These are phyloP conservation scores for Apiotrichum mycotoxinovorans DNA, from an alignment of 1,284 basidiomycete species.

Conservation along the genomic window DNA sequence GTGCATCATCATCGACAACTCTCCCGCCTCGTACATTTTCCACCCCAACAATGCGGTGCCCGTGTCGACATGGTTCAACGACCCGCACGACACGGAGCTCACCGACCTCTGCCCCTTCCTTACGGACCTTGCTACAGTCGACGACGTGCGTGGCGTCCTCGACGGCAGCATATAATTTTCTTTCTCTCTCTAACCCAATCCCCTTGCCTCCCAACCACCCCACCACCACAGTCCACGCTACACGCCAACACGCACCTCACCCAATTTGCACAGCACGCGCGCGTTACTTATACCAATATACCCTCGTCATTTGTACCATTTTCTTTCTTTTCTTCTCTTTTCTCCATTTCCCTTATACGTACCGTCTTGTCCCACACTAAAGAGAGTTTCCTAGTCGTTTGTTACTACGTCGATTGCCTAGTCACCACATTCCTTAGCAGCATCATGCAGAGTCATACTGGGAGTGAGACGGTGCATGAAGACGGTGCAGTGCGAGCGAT, in stretches of 20 bases:
- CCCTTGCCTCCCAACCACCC: background rate
- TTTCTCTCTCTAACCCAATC: background rate
- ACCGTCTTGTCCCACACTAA: background rate
- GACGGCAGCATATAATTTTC: slow-evolving; percentile 53
- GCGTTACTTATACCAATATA: background rate
- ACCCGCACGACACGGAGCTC: slow-evolving; percentile 94
- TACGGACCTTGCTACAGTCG: slow-evolving; percentile 75
- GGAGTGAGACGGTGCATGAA: background rate
- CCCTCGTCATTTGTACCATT: slow-evolving; percentile 5
- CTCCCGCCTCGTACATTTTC: slow-evolving; percentile 98
- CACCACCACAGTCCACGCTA: background rate
- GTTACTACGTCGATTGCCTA: slow-evolving; percentile 1
- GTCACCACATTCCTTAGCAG: slow-evolving; percentile 2
- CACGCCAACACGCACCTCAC: background rate
- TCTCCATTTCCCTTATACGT: background rate
- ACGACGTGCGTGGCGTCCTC: slow-evolving; percentile 88
- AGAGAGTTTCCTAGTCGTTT: slow-evolving; percentile 1
- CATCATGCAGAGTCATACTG: background rate
- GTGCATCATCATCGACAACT: slow-evolving; percentile 98
- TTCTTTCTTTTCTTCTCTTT: background rate
- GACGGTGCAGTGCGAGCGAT: no score
- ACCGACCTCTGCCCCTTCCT: slow-evolving; percentile 94
- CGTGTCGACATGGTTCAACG: slow-evolving; percentile 99
- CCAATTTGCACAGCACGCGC: slow-evolving; percentile 2
- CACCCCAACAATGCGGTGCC: slow-evolving; percentile 99